Evolutionary conservation across 371 early-diverging fungal species (phyloP), one percentile per base, ranked within the genome.

Genomic region (Nematocida ironsii): DNA sequence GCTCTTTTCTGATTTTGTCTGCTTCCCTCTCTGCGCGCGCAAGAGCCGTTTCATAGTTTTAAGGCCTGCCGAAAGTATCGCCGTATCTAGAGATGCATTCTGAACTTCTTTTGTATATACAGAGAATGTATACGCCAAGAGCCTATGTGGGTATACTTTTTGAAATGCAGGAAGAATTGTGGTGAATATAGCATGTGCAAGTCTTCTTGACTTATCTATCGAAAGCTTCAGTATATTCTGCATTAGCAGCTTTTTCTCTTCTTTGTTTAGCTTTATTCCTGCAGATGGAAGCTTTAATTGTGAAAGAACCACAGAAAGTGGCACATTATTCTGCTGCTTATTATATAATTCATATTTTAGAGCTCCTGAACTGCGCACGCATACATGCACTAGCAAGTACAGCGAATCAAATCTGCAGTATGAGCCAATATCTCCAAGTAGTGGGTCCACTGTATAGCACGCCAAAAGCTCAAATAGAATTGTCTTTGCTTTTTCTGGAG

Each of bases 351-450:
- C 9, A 16, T 50, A 50, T 16, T 50, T 50, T 9, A 9, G 16
- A 9, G 50, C 9, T 0, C 0, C 9, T 23, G 23, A 23, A 16
- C 50, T 50, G 50, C 9, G 50, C 50, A 6, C 6, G 6, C 9
- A 6, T 50, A 16, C 50, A 9, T 27, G 57, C 20, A 27, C 52
- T 9, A 78, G 80, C 18, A 78, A 25, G 48, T n/a, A 67, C 13
- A 78, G 71, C 27, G 80, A 6, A 57, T 69, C 70, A 5, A 56
- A 11, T 13, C 80, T 5, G 5, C 13, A 39, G 44, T 69, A 33
- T 27, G 80, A 16, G 16, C 80, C 80, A 13, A 78, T 66, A 39
- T 78, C 80, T 57, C 80, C 80, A 11, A 78, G 80, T 13, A 20
- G 25, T 4, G 70, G 52, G 54, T 78, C 70, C 52, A 11, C 27